Evolutionary conservation across 495 filamentous ascomycete species (phyloP), one percentile per base, ranked within the genome.

Genomic region (Astrothelium subdiscretum): DNA sequence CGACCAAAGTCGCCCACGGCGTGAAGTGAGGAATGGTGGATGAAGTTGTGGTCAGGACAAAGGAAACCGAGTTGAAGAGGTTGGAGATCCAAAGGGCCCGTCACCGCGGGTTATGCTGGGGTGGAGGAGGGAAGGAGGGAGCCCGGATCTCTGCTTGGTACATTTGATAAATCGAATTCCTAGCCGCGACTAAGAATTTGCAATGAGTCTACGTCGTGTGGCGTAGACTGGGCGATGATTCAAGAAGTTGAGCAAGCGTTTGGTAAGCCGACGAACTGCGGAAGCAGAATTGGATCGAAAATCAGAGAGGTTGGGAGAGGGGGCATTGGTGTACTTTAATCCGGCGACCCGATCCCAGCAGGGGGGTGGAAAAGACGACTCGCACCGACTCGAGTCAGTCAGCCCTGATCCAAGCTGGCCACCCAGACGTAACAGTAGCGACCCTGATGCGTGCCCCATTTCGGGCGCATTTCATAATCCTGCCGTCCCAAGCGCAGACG

Each of bases 161-260:
- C 48, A 54, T 54, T 48, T 54, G 48, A 54, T 54, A 54, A 54
- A 54, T 12, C 29, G 48, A 54, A 54, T 54, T 54, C 48, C 48
- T 54, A 54, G 48, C 24, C 48, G 48, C 8, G 48, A 54, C 48
- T 54, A 54, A 54, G 48, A 54, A 54, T 54, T 29, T 54, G 20
- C 20, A 29, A 29, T 3, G 15, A 8, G 48, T 54, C 48, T 54
- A 54, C 48, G 24, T 5, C 48, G 48, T 15, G 20, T 27, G 20
- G 48, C 24, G 20, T 54, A 54, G 48, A 54, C 48, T 20, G 24
- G 2, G 24, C 11, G 15, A 26, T 20, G 20, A 27, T 4, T 3
- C 3, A 27, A 24, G 15, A 54, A 8, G 20, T 27, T 27, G 48
- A 3, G 48, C n/a, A 12, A 54, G 2, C 6, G 2, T 3, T 27